These are phyloP conservation scores for Mimosa pudica DNA, from an alignment of 306 rosid species.

Conservation along the genomic window DNA sequence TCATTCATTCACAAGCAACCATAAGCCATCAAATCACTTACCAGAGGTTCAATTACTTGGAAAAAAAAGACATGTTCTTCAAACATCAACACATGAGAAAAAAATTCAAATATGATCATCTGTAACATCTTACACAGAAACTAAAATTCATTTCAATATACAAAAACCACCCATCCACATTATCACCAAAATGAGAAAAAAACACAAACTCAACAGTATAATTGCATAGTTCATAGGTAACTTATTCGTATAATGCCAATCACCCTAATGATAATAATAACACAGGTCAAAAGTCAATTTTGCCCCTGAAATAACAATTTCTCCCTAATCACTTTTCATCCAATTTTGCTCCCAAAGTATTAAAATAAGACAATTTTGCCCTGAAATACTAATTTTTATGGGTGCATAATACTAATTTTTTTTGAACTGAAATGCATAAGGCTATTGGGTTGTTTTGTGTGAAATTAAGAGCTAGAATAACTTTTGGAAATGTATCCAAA, in stretches of 20 bases:
- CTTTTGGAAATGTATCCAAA: too few species aligned
- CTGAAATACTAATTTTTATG: too few species aligned
- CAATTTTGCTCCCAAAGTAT: too few species aligned
- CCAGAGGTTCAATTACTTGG: neutral
- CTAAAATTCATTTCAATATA: conserved; percentile 29
- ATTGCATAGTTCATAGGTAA: neutral
- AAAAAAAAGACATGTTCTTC: neutral
- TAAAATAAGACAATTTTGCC: too few species aligned
- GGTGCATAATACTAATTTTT: too few species aligned
- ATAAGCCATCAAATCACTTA: neutral
- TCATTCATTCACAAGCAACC: neutral
- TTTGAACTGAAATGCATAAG: too few species aligned
- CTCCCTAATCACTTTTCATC: too few species aligned
- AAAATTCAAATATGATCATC: neutral
- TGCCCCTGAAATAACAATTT: too few species aligned
- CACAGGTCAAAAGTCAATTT: too few species aligned
- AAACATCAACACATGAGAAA: neutral
- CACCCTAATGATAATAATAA: conserved; percentile 4
- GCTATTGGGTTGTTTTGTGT: too few species aligned
- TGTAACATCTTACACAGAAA: neutral
- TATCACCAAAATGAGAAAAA: neutral
- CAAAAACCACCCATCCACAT: conserved; percentile 22
- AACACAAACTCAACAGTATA: neutral
- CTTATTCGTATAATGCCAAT: conserved; percentile 11
- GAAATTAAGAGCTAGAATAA: too few species aligned